phyloP scores from a whole-genome alignment of 768 basidiomycete genomes.

The Panellus pusillus region DNA sequence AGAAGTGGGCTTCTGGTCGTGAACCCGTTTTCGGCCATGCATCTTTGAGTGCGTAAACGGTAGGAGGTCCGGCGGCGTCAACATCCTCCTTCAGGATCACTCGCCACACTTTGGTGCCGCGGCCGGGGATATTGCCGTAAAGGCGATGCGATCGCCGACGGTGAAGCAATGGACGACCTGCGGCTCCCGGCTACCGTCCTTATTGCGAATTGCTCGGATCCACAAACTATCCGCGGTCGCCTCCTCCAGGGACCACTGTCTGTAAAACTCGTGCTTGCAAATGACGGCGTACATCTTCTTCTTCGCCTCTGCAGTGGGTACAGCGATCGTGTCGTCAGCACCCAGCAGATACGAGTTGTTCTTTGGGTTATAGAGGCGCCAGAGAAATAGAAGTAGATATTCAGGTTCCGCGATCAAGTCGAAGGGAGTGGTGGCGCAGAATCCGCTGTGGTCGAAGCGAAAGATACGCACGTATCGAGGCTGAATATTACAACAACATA shows the following conservation, averaged over 20 bases:
- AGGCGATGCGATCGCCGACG: neutral
- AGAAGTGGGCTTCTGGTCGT: conserved; percentile 6
- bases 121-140: neutral
- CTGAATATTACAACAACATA: neutral
- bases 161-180: neutral
- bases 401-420: neutral
- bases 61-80: neutral
- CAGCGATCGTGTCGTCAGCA: neutral
- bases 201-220: neutral
- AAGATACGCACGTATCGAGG: neutral
- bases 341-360: neutral
- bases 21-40: neutral
- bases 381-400: neutral
- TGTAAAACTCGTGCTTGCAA: too few species aligned
- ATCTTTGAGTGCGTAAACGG: conserved; percentile 8
- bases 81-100: neutral
- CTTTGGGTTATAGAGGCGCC: neutral
- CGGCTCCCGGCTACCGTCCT: neutral
- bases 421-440: neutral
- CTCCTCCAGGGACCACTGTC: neutral
- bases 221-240: neutral
- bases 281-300: neutral
- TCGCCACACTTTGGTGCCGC: conserved; percentile 6
- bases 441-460: conserved; percentile 4
- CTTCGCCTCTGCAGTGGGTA: neutral